phyloP scores from a whole-genome alignment of 2,329 filamentous ascomycete genomes.

The Xylariaceae sp. region DNA sequence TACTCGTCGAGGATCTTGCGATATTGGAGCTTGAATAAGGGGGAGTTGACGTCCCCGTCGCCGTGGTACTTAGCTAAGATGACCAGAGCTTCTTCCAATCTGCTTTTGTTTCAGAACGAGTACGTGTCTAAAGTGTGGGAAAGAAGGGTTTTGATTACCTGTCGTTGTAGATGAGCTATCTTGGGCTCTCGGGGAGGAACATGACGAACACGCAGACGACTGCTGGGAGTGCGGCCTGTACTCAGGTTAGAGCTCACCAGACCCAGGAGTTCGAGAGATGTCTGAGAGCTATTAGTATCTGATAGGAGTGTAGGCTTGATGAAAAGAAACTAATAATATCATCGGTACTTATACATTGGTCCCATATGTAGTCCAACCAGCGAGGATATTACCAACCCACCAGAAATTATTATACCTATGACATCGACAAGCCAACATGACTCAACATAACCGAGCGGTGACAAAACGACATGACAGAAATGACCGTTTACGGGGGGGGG shows the following conservation, averaged over 20 bases:
- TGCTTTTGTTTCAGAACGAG: slow-evolving; percentile 2
- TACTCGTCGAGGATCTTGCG: slow-evolving; percentile 52
- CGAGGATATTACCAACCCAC: slow-evolving; percentile 51
- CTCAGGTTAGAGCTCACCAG: slow-evolving; percentile 57
- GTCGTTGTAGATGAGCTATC: slow-evolving; percentile 40
- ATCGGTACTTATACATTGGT: slow-evolving; percentile 22
- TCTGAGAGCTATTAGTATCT: slow-evolving; percentile 29
- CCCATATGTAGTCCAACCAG: slow-evolving; percentile 49
- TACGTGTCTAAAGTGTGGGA: neutral
- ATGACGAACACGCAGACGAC: slow-evolving; percentile 42
- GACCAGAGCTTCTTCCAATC: slow-evolving; percentile 51
- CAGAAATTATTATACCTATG: slow-evolving; percentile 38
- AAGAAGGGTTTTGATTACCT: slow-evolving; percentile 16
- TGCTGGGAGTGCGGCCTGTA: slow-evolving; percentile 43
- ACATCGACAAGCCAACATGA: neutral
- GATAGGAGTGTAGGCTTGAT: neutral
- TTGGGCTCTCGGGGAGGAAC: slow-evolving; percentile 35
- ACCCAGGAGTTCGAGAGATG: slow-evolving; percentile 42
- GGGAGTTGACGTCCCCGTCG: slow-evolving; percentile 49
- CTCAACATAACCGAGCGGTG: neutral
- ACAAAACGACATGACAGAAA: no score
- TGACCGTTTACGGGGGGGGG: no score
- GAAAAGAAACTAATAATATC: no score
- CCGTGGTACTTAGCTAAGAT: slow-evolving; percentile 58
- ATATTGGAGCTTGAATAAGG: slow-evolving; percentile 54